phyloP scores from a whole-genome alignment of 768 basidiomycete species.

The Lentinula raphanica region DNA sequence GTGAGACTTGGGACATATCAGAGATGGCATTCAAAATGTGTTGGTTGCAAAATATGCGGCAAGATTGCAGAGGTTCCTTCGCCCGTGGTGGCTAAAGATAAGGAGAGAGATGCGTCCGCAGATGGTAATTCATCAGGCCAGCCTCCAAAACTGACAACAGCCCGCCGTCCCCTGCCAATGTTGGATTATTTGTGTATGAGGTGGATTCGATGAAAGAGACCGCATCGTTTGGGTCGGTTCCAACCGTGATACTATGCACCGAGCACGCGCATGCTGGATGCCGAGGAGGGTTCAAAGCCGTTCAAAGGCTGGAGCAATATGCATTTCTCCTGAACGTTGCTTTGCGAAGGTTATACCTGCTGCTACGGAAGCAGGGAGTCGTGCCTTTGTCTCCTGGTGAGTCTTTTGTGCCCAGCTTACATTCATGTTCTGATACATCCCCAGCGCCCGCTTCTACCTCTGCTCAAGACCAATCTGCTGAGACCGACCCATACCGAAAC shows the following conservation, averaged over 20 bases:
- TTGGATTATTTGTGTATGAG: slow-evolving; percentile 74
- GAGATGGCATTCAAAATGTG: slow-evolving; percentile 92
- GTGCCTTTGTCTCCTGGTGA: slow-evolving; percentile 78
- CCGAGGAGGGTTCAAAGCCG: slow-evolving; percentile 78
- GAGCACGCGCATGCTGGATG: slow-evolving; percentile 70
- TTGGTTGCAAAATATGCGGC: slow-evolving; percentile 81
- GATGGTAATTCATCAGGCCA: slow-evolving; percentile 25
- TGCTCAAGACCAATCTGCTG: slow-evolving; percentile 25
- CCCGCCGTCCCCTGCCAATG: slow-evolving; percentile 79
- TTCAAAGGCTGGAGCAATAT: slow-evolving; percentile 94
- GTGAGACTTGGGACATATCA: slow-evolving; percentile 93
- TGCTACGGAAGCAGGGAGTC: slow-evolving; percentile 84
- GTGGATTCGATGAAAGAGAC: slow-evolving; percentile 63
- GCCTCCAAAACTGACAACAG: slow-evolving; percentile 55
- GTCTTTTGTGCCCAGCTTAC: slow-evolving; percentile 12
- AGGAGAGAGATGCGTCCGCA: slow-evolving; percentile 27
- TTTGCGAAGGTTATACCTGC: slow-evolving; percentile 80
- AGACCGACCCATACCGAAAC: slow-evolving; percentile 78
- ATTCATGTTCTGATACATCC: slow-evolving; percentile 12
- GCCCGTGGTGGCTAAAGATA: slow-evolving; percentile 2
- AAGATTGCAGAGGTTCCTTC: slow-evolving; percentile 61
- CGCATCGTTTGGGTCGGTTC: slow-evolving; percentile 66
- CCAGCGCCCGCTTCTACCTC: slow-evolving; percentile 26
- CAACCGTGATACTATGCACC: slow-evolving; percentile 69
- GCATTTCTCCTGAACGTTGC: slow-evolving; percentile 96